Base-by-base conservation (phyloP, 495 filamentous ascomycete genomes). In the Lophiotrema nucula region DNA sequence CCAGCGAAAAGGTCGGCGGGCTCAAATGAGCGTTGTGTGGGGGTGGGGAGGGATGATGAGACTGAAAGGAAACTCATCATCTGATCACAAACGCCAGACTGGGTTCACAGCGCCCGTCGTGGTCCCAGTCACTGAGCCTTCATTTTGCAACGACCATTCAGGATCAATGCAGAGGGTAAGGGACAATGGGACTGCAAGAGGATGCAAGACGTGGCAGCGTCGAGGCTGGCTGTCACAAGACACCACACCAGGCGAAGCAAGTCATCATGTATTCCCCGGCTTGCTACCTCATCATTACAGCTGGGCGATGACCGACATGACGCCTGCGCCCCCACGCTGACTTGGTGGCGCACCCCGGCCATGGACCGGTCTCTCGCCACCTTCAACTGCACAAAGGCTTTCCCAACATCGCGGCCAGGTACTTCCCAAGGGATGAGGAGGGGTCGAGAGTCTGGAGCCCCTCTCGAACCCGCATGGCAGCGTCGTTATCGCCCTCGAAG, bases 131-230 rank as follows among this genome's bases (percentile, higher is more conserved):
- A 54, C 25, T 13, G 44, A 49, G 33, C 28, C 11, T 8, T 44
- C 15, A 33, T 8, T 15, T 23, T 19, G 24, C 43, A 33, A 44
- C 33, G 43, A 26, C 49, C 48, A 42, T 46, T 46, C 6, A 53
- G 39, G 26, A 24, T 28, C 39, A 51, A 65, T 58, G 60, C 60
- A 59, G 22, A 54, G 45, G 44, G 45, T 50, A 56, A 56, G 44
- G 56, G 46, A 59, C 45, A 43, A 54, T 52, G 15, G n/a, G 16
- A 16, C 12, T 21, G 8, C 11, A 24, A 5, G 39, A 27, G 22
- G 23, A 31, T 49, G 59, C 44, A 55, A 66, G 63, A 66, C 63
- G 63, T 66, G 63, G 63, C 63, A 62, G 58, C 44, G 45, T 27
- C 25, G 4, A 27, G 25, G 41, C 8, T 35, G 31, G 8, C 15